Evolutionary conservation across 2,329 filamentous ascomycete genomes (phyloP).

Genomic region (Raffaelea arxii): DNA sequence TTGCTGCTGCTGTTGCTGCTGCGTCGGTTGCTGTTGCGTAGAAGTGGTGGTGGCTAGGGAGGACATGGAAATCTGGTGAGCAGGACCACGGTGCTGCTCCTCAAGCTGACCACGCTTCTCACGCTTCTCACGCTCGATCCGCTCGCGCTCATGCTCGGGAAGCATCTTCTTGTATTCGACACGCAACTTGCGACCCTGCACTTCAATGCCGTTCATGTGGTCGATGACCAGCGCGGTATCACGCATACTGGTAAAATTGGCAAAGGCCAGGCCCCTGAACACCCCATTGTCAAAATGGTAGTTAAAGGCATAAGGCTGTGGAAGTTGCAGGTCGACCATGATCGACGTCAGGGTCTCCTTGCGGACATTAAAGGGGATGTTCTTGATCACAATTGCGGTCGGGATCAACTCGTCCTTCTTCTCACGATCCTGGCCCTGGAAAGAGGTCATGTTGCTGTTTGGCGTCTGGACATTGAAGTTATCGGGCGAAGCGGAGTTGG

Average conservation of each 20-base stretch:
- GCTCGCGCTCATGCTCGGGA: constrained; percentile 83
- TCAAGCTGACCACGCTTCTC: constrained; percentile 93
- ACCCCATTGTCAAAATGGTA: constrained; percentile 99
- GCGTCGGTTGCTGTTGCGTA: constrained; percentile 4
- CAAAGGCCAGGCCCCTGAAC: constrained; percentile 90
- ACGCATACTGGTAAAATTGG: constrained; percentile 93
- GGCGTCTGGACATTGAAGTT: constrained; percentile 21
- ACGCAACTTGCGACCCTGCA: constrained; percentile 85
- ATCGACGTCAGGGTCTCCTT: constrained; percentile 89
- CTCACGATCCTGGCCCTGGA: constrained; percentile 29
- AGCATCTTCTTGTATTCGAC: constrained; percentile 99
- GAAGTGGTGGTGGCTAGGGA: constrained; percentile 40
- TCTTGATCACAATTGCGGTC: constrained; percentile 98
- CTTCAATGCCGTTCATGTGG: constrained; percentile 87
- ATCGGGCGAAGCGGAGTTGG: constrained; percentile 32
- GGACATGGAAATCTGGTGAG: constrained; percentile 83
- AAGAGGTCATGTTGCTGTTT: constrained; percentile 28
- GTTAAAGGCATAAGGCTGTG: constrained; percentile 96
- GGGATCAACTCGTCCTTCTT: constrained; percentile 85
- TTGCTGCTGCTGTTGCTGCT: too few relatives aligned
- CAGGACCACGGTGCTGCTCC: constrained; percentile 80
- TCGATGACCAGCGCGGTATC: constrained; percentile 92
- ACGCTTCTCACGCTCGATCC: constrained; percentile 94
- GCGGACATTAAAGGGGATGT: constrained; percentile 96
- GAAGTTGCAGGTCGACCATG: constrained; percentile 90